phyloP scores from a whole-genome alignment of 768 basidiomycete species.

The Leccinum obscurum region DNA sequence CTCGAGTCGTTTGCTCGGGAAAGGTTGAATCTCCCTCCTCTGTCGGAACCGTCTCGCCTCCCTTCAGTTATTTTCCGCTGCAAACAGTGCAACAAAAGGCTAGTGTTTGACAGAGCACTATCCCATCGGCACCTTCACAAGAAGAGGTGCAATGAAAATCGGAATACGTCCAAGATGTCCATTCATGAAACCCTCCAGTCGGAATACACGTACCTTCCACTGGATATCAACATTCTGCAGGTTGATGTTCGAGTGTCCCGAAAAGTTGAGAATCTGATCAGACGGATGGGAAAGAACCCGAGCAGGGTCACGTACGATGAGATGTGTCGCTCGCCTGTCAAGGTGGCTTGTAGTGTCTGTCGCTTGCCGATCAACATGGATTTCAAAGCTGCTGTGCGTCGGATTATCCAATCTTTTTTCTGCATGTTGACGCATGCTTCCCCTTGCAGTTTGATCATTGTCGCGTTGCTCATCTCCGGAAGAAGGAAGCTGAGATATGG shows the following conservation, averaged over 20 bases:
- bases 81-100: not conserved
- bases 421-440: not conserved
- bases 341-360: slow-evolving; percentile 13
- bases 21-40: not conserved
- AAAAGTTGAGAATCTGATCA: slow-evolving; percentile 14
- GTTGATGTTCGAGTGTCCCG: slow-evolving; percentile 6
- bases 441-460: not conserved
- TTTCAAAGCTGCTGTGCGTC: slow-evolving; percentile 8
- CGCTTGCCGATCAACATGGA: not conserved
- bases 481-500: slow-evolving; percentile 4
- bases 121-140: slow-evolving; percentile 10
- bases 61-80: slow-evolving; percentile 16
- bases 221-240: slow-evolving; percentile 2
- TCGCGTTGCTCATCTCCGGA: not conserved
- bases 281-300: slow-evolving; percentile 9
- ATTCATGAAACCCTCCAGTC: not conserved
- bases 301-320: not conserved
- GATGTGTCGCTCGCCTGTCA: slow-evolving; percentile 6
- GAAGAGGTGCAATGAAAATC: not conserved
- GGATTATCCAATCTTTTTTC: not conserved
- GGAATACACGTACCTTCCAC: not conserved
- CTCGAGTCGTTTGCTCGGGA: slow-evolving; percentile 9
- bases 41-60: slow-evolving; percentile 8
- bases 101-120: slow-evolving; percentile 8
- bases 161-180: not conserved